A percentile compares a stretch with the other conserved stretches of the same genome.
phyloP scores from a whole-genome alignment of 1,139 yeast genomes.

The Geotrichum europaeum region DNA sequence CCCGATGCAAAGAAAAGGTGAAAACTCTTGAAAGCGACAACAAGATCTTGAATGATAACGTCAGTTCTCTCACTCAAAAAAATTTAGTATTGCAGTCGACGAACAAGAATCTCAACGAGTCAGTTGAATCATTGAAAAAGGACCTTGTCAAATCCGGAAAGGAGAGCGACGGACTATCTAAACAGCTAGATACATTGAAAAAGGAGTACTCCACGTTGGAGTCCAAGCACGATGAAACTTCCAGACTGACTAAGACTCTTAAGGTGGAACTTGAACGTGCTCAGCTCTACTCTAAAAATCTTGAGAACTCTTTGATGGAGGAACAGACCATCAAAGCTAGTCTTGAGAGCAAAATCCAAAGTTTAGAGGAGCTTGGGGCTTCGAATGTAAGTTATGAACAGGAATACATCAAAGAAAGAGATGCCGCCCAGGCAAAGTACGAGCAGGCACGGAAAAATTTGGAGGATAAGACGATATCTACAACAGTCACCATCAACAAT shows the following conservation, averaged over 20 bases:
- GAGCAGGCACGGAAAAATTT: not conserved
- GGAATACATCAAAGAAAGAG: not conserved
- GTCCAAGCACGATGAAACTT: constrained; percentile 39
- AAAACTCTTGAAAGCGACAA: constrained; percentile 21
- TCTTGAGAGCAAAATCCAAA: constrained; percentile 13
- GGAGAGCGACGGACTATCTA: constrained; percentile 60
- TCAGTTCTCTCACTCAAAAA: not conserved
- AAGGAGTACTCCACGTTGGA: constrained; percentile 42
- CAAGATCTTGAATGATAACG: not conserved
- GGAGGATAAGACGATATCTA: not conserved
- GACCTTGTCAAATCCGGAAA: constrained; percentile 53
- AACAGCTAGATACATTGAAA: constrained; percentile 43
- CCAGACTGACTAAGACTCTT: constrained; percentile 25
- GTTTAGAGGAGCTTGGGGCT: not conserved
- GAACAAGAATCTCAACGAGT: constrained; percentile 25
- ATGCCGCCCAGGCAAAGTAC: not conserved
- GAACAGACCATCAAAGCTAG: constrained; percentile 32
- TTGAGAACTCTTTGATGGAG: constrained; percentile 34
- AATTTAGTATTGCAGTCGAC: not conserved
- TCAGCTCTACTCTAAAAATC: constrained; percentile 39
- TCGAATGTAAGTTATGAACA: not conserved
- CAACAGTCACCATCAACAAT: not conserved
- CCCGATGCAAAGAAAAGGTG: constrained; percentile 32
- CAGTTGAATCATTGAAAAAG: constrained; percentile 38
- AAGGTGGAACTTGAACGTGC: constrained; percentile 26